Evolutionary conservation across 2,329 filamentous ascomycete genomes (phyloP), one percentile per base, ranked within the genome.

Genomic region (Botrytis aclada): DNA sequence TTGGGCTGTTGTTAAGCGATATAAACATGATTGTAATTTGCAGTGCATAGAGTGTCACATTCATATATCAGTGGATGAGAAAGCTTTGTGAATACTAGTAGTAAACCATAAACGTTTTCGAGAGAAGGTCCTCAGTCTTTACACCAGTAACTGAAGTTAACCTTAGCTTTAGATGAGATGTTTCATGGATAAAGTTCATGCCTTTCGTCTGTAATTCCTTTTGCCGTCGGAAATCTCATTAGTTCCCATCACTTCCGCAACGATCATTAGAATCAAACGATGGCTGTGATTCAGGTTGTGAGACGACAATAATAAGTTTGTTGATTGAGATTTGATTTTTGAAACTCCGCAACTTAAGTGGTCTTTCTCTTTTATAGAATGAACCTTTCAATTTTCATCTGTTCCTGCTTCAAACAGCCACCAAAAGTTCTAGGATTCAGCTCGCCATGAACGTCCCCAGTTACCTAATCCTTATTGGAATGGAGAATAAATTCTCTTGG

Each of bases 361-460:
- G 18, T 45, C 1, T 9, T 45, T 3, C 18, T 45, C 18, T 22
- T 6, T 45, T 22, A 45, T 45, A 7, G 9, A 9, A 45, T 45
- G 43, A 45, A 20, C 9, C 18, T 7, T 45, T 45, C 7, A 0
- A 45, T 3, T 45, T 9, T 20, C 18, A 22, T 45, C 43, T 45
- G 3, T 20, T 45, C 22, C 43, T 22, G 7, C 7, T 14, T 14
- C 25, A 51, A n/a, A 51, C 10, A 14, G 10, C 7, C 10, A 14
- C 25, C 0, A n/a, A n/a, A 0, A 51, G 14, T 14, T 7, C 4
- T 14, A 5, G 1, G 0, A 51, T 2, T 16, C 1, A n/a, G 25
- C 1, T 51, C 47, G 4, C 25, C 47, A n/a, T 51, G 47, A 51
- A 51, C 47, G 47, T 51, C 25, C 47, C 25, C 47, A 14, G 47